Percentiles rank a stretch among this genome's conserved stretches.
Evolutionary conservation across 768 basidiomycete species (phyloP).

Genomic region (Artomyces pyxidatus): DNA sequence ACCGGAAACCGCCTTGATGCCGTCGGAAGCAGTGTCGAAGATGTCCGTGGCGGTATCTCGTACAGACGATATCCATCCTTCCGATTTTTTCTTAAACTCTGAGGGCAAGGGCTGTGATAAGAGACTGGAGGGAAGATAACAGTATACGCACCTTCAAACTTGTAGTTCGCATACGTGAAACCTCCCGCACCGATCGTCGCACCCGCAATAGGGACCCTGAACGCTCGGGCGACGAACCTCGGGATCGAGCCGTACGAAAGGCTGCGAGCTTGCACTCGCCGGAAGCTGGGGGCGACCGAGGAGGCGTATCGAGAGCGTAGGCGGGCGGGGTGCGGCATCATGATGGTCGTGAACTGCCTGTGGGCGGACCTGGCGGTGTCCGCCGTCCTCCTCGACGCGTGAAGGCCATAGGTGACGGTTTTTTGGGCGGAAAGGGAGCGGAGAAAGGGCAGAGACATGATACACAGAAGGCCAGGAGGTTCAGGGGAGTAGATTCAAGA

Average conservation of each 20-base stretch:
- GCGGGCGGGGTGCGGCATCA: conserved; percentile 38
- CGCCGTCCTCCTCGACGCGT: conserved; percentile 30
- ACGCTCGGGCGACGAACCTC: conserved; percentile 79
- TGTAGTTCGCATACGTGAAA: conserved; percentile 92
- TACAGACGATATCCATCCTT: conserved; percentile 54
- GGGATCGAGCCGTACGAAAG: conserved; percentile 87
- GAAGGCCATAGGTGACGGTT: conserved; percentile 45
- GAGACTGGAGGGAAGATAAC: neutral
- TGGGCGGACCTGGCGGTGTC: conserved; percentile 36
- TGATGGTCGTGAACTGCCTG: conserved; percentile 50
- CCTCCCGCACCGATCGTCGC: conserved; percentile 87
- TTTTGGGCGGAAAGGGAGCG: conserved; percentile 31
- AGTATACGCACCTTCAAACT: conserved; percentile 72
- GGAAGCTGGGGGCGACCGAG: conserved; percentile 35
- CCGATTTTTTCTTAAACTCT: conserved; percentile 70
- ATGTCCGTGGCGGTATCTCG: conserved; percentile 66
- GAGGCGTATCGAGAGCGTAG: conserved; percentile 42
- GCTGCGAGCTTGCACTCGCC: conserved; percentile 66
- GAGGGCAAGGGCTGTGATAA: neutral
- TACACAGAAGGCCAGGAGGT: no score
- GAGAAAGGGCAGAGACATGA: conserved; percentile 10
- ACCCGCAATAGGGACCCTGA: conserved; percentile 82
- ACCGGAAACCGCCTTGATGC: conserved; percentile 50
- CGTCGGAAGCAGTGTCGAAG: conserved; percentile 64
- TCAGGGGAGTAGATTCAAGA: no score